Percentiles rank a stretch among this genome's conserved stretches.
These are phyloP conservation scores for Parafenestella ontariensis DNA, from an alignment of 2,329 filamentous ascomycete genomes.

Conservation along the genomic window DNA sequence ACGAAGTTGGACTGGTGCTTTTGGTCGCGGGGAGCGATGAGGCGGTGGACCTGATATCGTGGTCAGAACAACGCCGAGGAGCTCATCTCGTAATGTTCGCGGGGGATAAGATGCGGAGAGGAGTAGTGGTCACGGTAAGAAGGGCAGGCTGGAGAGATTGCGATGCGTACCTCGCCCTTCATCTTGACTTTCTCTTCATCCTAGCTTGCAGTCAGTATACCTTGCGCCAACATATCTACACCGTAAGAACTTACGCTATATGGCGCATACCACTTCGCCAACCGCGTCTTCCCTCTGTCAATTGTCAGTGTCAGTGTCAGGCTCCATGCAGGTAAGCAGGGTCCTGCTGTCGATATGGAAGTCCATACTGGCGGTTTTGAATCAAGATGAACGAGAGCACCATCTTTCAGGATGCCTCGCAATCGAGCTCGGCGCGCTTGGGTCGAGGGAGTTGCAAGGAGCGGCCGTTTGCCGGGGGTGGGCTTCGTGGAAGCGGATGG, in stretches of 20 bases:
- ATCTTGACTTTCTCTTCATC: conserved; percentile 99
- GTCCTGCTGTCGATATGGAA: conserved; percentile 3
- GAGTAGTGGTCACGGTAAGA: conserved; percentile 1
- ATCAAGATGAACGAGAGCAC: conserved; percentile 89
- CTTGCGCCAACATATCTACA: background rate
- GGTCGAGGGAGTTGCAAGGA: background rate
- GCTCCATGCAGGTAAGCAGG: background rate
- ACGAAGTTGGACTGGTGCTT: conserved; percentile 99
- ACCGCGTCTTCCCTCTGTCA: conserved; percentile 89
- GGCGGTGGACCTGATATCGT: conserved; percentile 81
- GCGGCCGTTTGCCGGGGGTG: background rate
- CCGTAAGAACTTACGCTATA: conserved; percentile 70
- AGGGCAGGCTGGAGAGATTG: conserved; percentile 5
- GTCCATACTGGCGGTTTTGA: conserved; percentile 79
- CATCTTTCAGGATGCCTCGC: conserved; percentile 44
- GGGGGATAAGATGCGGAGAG: conserved; percentile 3
- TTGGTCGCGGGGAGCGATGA: conserved; percentile 96
- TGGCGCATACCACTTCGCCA: conserved; percentile 98
- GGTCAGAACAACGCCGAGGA: background rate
- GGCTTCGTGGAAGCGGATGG: background rate
- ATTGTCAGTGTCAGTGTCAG: conserved; percentile 12
- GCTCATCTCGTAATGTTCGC: no score
- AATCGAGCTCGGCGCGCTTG: background rate
- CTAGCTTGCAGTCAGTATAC: conserved; percentile 46
- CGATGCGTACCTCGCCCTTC: conserved; percentile 81